These are phyloP conservation scores for Hypoxylon rubiginosum DNA, from an alignment of 2,329 filamentous ascomycete genomes.

Conservation along the genomic window DNA sequence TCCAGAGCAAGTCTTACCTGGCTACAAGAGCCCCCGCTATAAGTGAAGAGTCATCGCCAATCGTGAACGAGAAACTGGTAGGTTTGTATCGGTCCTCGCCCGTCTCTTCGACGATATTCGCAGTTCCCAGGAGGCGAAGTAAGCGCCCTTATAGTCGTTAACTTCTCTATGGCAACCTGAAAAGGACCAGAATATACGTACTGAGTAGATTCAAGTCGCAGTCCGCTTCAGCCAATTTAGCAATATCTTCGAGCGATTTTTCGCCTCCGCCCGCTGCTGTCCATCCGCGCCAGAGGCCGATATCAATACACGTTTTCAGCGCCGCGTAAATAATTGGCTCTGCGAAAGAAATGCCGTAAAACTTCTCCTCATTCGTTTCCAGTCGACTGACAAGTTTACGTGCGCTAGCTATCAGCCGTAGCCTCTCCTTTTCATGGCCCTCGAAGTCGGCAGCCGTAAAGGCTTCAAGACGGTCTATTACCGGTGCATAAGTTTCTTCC, in stretches of 20 bases:
- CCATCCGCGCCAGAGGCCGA: constrained; percentile 46
- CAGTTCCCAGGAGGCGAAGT: constrained; percentile 44
- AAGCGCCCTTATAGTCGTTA: constrained; percentile 42
- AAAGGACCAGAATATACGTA: constrained; percentile 21
- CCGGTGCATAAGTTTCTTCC: not conserved
- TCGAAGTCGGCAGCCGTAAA: constrained; percentile 34
- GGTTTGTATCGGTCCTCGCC: constrained; percentile 46
- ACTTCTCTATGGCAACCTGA: not conserved
- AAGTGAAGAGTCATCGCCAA: constrained; percentile 46
- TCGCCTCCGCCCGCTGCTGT: constrained; percentile 29
- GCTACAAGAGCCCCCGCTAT: constrained; percentile 44
- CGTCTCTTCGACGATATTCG: constrained; percentile 45
- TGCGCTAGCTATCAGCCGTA: constrained; percentile 36
- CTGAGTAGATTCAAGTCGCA: constrained; percentile 44
- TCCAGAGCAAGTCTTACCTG: constrained; percentile 17
- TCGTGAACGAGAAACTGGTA: constrained; percentile 45
- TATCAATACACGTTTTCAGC: constrained; percentile 39
- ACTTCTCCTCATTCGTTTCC: constrained; percentile 42
- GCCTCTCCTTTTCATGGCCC: constrained; percentile 36
- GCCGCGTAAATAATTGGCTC: constrained; percentile 41
- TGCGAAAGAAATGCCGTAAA: constrained; percentile 33
- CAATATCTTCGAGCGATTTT: constrained; percentile 38
- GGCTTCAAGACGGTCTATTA: constrained; percentile 23
- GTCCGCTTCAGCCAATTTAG: constrained; percentile 29
- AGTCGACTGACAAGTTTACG: constrained; percentile 42